Evolutionary conservation across 371 early-diverging fungal species (phyloP), one percentile per base, ranked within the genome.

Genomic region (Choanephora cucurbitarum): DNA sequence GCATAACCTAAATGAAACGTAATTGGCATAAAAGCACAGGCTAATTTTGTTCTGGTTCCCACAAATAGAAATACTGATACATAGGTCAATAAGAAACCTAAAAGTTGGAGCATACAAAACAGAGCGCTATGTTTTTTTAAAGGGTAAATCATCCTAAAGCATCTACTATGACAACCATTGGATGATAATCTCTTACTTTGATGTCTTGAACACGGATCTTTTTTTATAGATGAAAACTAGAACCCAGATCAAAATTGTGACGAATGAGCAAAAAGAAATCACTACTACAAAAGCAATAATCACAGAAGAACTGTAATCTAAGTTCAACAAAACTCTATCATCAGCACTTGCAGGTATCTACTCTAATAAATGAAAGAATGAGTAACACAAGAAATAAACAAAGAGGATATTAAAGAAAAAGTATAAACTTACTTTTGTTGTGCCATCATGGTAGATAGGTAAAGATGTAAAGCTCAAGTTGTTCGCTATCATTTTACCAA

Each of bases 361-460:
- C 49, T 39, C 60, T 52, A 41, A 49, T 44, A 21, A 58, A 60
- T 55, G 0, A 43, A 43, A 46, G 8, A 23, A 39, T 7, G 10
- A 34, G 59, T 14, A 47, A 57, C 15, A n/a, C 32, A 54, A 5
- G 19, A n/a, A n/a, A n/a, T n/a, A n/a, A n/a, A n/a, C n/a, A n/a
- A n/a, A n/a, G n/a, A n/a, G n/a, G n/a, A n/a, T n/a, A n/a, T n/a
- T n/a, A n/a, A n/a, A n/a, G n/a, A n/a, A n/a, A n/a, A n/a, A n/a
- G n/a, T n/a, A 18, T 23, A 19, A 45, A 44, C 45, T 49, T n/a
- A 60, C 81, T 69, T 32, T 62, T 62, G 57, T 61, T 41, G 65
- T 63, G 31, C 63, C 67, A 52, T 81, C 83, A 56, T 77, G 80
- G 41, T 77, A 83, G 32, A 83, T 67, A 28, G 83, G 83, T 9